Percentiles rank a stretch among this genome's conserved stretches.
Evolutionary conservation across 352 stramenopile genomes (phyloP).

Genomic region (Peronospora farinosa): DNA sequence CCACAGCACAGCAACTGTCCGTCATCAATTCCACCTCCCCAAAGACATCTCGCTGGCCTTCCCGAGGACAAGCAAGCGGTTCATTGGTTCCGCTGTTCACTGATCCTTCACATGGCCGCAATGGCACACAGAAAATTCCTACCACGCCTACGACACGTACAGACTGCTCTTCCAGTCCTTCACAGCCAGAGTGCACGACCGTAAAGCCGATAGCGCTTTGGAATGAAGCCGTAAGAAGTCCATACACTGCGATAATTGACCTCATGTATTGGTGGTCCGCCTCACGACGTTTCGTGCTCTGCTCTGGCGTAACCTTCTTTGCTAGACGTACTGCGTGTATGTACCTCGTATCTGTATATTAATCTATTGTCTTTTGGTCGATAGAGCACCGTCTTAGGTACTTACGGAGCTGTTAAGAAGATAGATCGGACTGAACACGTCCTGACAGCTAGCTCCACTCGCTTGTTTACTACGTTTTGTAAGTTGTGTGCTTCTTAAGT

Average conservation of each 20-base stretch:
- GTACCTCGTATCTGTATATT: neutral
- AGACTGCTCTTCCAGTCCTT: slow-evolving; percentile 6
- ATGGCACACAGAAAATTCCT: slow-evolving; percentile 37
- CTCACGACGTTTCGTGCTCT: slow-evolving; percentile 2
- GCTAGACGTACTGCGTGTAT: slow-evolving; percentile 2
- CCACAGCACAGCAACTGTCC: slow-evolving; percentile 43
- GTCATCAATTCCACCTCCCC: slow-evolving; percentile 13
- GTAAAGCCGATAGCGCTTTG: slow-evolving; percentile 1
- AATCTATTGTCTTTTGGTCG: slow-evolving; percentile 1
- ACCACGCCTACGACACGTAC: slow-evolving; percentile 31
- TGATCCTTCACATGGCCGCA: slow-evolving; percentile 29
- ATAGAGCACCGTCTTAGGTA: neutral
- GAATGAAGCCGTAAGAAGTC: slow-evolving; percentile 7
- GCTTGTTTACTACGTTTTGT: neutral
- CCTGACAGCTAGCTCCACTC: neutral
- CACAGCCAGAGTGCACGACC: slow-evolving; percentile 14
- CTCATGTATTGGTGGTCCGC: slow-evolving; percentile 14
- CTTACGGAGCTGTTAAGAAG: neutral
- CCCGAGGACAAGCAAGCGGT: slow-evolving; percentile 30
- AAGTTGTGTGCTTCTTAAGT: neutral
- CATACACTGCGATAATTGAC: slow-evolving; percentile 14
- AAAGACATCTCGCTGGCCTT: slow-evolving; percentile 22
- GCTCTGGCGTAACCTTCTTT: slow-evolving; percentile 6
- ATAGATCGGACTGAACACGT: slow-evolving; percentile 8
- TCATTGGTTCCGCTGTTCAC: slow-evolving; percentile 2